Base-by-base conservation (phyloP, 1,284 basidiomycete genomes). In the Naganishia sp. region DNA sequence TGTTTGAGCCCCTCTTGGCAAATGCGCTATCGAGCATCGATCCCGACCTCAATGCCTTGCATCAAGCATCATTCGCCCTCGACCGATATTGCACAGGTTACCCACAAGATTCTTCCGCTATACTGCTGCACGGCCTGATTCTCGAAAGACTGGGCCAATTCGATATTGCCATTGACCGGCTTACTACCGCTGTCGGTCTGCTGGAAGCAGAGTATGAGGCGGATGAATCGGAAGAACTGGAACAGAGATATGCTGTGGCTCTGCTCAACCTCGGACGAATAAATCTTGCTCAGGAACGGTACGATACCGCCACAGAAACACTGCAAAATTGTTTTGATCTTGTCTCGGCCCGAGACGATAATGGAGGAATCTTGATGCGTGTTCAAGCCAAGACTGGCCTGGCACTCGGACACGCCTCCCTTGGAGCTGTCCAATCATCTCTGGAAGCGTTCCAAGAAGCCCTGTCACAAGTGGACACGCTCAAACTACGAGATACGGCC, bases 141-240 rank as follows among this genome's bases (percentile, higher is more conserved):
- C 90, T 88, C 72, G 96, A 99, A 76, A 84, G 87, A 56, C 81
- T 98, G 3, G 89, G 89, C 4, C 87, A 92, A 58, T 73, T 84
- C 23, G 85, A 87, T 17, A 82, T 86, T 35, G 90, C 88, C 0
- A 82, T 87, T 43, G 83, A 90, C 23, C 79, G 83, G n/a, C 84
- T 85, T 46, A 86, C 90, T 4, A 47, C 57, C 6, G 76, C 78
- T 2, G 89, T 91, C 5, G 69, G 79, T 1, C 82, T 94, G 15
- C 82, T 99, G 25, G 96, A 99, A 78, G 84, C 87, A 2, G 83
- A 86, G 35, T 99, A 97, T 77, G 96, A 99, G 76, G 86, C 88
- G 60, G 85, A 85, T 1, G 96, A 99, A 75, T 88, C 90, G 57
- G 74, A 86, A 0, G 79, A 83, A 21, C 85, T 91, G 18, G 95